These are phyloP conservation scores for Glebionis coronaria DNA, from an alignment of 129 eudicot species.

Conservation along the genomic window DNA sequence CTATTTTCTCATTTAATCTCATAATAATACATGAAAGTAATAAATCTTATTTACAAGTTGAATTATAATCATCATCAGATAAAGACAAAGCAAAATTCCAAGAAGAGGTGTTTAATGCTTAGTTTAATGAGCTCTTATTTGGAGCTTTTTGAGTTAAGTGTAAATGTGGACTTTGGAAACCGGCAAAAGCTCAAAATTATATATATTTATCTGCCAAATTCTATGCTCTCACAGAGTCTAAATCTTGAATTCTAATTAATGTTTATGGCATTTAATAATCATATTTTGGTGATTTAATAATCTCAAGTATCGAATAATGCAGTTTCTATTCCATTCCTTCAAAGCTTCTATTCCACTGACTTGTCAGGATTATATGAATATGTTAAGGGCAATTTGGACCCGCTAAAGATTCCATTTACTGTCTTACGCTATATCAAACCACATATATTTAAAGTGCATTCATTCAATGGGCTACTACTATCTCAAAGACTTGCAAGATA, in stretches of 20 bases:
- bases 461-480: constrained; percentile 20
- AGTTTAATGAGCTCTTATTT: constrained; percentile 34
- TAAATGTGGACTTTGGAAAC: constrained; percentile 43
- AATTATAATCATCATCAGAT: constrained; percentile 25
- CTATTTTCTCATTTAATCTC: constrained; percentile 16
- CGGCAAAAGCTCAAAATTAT: constrained; percentile 38
- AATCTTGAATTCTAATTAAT: constrained; percentile 27
- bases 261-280: neutral
- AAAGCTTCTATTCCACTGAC: constrained; percentile 46
- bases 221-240: constrained; percentile 32
- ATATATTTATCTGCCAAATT: constrained; percentile 30
- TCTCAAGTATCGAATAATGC: constrained; percentile 33
- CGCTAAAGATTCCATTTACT: constrained; percentile 37
- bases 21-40: constrained; percentile 30
- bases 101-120: constrained; percentile 18
- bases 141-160: constrained; percentile 31
- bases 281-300: constrained; percentile 15
- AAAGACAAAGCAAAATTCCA: constrained; percentile 35
- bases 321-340: constrained; percentile 47
- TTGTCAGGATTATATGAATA: constrained; percentile 37
- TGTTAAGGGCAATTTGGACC: constrained; percentile 30
- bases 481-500: constrained; percentile 22
- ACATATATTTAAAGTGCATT: neutral
- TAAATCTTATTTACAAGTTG: constrained; percentile 10
- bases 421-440: constrained; percentile 30